These are phyloP conservation scores for Fraxinus quadrangulata DNA, from an alignment of 257 asterid genomes.

Conservation along the genomic window DNA sequence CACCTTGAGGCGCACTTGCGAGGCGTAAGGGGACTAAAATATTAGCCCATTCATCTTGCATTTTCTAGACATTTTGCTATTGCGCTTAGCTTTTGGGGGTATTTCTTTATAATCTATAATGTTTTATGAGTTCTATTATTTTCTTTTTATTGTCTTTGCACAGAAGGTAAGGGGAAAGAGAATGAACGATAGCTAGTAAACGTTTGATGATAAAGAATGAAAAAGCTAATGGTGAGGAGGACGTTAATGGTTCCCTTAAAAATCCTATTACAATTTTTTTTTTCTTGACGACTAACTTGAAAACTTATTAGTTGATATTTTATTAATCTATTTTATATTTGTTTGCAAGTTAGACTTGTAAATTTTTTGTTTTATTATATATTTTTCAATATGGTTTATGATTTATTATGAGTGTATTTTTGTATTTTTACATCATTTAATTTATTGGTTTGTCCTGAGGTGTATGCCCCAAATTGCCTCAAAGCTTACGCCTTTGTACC, in stretches of 20 bases:
- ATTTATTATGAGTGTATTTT: neutral
- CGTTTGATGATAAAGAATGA: neutral
- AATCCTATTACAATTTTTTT: no score
- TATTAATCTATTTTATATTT: neutral
- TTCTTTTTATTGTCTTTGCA: neutral
- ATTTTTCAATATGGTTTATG: neutral
- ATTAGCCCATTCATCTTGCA: neutral
- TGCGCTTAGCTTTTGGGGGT: neutral
- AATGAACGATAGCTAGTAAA: neutral
- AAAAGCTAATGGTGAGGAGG: neutral
- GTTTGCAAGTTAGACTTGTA: neutral
- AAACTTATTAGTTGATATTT: neutral
- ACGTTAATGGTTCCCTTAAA: neutral
- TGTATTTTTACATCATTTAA: neutral
- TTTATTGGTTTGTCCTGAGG: neutral
- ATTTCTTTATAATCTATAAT: neutral
- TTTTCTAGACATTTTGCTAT: neutral
- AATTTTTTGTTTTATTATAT: neutral
- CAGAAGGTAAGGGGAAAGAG: neutral
- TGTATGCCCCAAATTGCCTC: neutral
- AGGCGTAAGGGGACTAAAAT: neutral
- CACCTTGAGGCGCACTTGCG: neutral
- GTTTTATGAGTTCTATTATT: neutral
- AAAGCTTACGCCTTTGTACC: neutral
- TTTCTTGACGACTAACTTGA: neutral